Evolutionary conservation across 2,329 filamentous ascomycete species (phyloP).

Genomic region (Beauveria scarabaeidicola): DNA sequence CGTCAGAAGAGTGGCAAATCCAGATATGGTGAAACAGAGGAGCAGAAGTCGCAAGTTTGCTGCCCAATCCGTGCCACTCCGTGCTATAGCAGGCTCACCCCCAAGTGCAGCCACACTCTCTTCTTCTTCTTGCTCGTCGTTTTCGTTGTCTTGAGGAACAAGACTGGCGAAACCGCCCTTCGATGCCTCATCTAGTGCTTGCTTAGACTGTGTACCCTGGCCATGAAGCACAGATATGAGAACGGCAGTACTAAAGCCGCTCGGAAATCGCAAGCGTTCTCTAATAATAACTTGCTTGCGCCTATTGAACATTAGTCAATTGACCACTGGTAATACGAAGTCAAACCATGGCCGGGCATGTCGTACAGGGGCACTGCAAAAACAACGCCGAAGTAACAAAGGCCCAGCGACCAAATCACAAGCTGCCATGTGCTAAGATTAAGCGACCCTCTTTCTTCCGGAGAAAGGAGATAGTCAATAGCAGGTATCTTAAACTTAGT

Average conservation of each 20-base stretch:
- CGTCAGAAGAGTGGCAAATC: conserved; percentile 66
- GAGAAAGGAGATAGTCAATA: conserved; percentile 72
- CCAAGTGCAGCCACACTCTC: conserved; percentile 25
- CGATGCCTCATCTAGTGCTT: conserved; percentile 26
- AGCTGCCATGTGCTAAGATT: conserved; percentile 65
- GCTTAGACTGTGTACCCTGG: conserved; percentile 26
- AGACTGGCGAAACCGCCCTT: conserved; percentile 36
- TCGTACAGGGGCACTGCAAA: conserved; percentile 79
- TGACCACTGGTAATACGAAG: not conserved
- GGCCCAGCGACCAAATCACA: conserved; percentile 81
- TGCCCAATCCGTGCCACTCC: conserved; percentile 26
- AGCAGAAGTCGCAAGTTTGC: conserved; percentile 47
- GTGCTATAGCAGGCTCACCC: conserved; percentile 22
- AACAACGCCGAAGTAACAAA: conserved; percentile 94
- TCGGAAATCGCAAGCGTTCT: conserved; percentile 89
- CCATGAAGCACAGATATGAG: conserved; percentile 89
- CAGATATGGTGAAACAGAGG: conserved; percentile 50
- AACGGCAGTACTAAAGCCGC: conserved; percentile 88
- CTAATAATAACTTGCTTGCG: conserved; percentile 85
- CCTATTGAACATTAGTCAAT: conserved; percentile 22
- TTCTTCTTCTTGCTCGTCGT: conserved; percentile 17
- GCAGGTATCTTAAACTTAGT: conserved; percentile 57
- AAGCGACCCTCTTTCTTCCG: conserved; percentile 71
- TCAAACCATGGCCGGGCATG: not conserved
- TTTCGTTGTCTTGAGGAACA: conserved; percentile 25